Base-by-base conservation (phyloP, 495 filamentous ascomycete genomes). In the Rostrohypoxylon terebratum region DNA sequence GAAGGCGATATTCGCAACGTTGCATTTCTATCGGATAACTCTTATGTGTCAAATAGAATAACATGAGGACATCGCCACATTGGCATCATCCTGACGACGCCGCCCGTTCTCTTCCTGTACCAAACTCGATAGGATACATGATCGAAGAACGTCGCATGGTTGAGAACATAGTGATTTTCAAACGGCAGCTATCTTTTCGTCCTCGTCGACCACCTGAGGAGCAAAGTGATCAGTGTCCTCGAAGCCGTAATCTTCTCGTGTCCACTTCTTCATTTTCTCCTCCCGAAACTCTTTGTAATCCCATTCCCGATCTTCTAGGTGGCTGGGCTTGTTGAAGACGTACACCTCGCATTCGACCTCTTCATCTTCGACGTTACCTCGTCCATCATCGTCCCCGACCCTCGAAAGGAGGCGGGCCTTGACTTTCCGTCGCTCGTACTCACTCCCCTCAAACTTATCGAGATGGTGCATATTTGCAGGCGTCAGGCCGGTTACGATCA, bases 371-470 rank as follows among this genome's bases (percentile, higher is more conserved):
- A 81, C 80, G 25, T 86, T 82, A 4, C 83, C 86, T 8, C 80
- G 77, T 3, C 80, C 83, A 8, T 77, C 79, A 16, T 66, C 75
- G 25, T 79, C 79, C 0, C 81, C 76, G 0, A 81, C 76, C 9
- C 82, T 82, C 2, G 75, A 77, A 28, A 94, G 73, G 1, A 90
- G 70, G 23, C 82, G 84, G 23, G 90, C 90, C 6, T 78, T 83
- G 5, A 98, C 92, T 10, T 73, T 81, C 18, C 77, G 74, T 38
- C 93, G 86, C 23, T 83, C 77, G 75, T 98, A 99, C 74, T 93
- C 85, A 0, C 57, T 50, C 0, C 96, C 96, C 77, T 99, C 96
- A 71, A 97, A 99, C 8, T 80, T 76, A 71, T 98, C 94, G 1
- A 99, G 85, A 6, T 92, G 88, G 72, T 84, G 81, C 28, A 97